phyloP scores from a whole-genome alignment of 352 stramenopile genomes.

The Globisporangium nagaii region DNA sequence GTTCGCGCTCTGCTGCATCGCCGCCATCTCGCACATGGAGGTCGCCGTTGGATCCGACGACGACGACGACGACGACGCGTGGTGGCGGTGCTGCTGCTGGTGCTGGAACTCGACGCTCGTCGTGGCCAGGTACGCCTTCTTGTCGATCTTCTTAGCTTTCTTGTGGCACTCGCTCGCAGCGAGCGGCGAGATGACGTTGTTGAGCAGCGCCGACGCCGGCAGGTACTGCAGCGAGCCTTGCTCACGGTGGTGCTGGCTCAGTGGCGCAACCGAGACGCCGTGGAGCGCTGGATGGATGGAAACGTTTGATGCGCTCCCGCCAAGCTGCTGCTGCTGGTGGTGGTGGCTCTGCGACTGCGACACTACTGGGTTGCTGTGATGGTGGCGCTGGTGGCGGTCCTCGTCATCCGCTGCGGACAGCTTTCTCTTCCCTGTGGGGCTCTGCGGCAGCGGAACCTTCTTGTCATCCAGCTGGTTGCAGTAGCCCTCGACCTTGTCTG shows the following conservation, averaged over 20 bases:
- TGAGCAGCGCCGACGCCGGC: conserved; percentile 30
- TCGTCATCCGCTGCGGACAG: conserved; percentile 16
- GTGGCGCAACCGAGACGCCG: conserved; percentile 21
- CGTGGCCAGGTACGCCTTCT: conserved; percentile 30
- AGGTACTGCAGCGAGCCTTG: conserved; percentile 23
- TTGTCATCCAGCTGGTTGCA: conserved; percentile 19
- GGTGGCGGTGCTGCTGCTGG: too few relatives aligned
- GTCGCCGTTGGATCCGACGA: conserved; percentile 12
- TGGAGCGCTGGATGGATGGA: conserved; percentile 32
- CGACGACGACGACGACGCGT: too few relatives aligned
- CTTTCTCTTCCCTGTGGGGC: conserved; percentile 46
- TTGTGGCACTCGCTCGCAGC: conserved; percentile 60
- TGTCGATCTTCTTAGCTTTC: conserved; percentile 65
- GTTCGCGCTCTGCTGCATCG: conserved; percentile 10
- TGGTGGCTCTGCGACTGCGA: neutral
- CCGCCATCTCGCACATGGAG: conserved; percentile 8
- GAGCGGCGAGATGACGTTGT: conserved; percentile 70
- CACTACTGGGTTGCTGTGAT: neutral
- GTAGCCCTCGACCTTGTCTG: conserved; percentile 12
- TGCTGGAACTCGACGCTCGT: conserved; percentile 2
- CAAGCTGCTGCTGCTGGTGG: conserved; percentile 1
- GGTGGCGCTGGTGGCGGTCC: neutral
- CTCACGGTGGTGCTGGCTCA: conserved; percentile 12
- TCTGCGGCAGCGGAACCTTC: conserved; percentile 27
- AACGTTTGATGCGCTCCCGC: conserved; percentile 19